Evolutionary conservation across 306 rosid species (phyloP).

Genomic region (Elaeagnus macrophylla): DNA sequence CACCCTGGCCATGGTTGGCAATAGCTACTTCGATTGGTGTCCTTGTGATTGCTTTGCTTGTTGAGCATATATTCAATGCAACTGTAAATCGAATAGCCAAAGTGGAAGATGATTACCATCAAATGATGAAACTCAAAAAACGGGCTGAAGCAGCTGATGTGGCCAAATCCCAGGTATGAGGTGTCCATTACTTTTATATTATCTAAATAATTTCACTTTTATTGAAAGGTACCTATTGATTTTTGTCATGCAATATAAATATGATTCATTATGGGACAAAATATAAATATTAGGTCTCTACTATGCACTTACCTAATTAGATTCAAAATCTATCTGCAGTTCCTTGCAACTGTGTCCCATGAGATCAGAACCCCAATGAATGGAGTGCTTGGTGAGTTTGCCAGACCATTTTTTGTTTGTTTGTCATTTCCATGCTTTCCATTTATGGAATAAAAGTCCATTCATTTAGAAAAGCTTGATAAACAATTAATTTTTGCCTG

Average conservation of each 20-base stretch:
- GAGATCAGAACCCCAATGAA: slow-evolving; percentile 99
- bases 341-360: slow-evolving; percentile 96
- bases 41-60: slow-evolving; percentile 69
- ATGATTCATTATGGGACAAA: no score
- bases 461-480: slow-evolving; percentile 9
- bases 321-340: slow-evolving; percentile 44
- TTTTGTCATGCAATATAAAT: no score
- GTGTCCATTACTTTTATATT: no score
- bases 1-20: slow-evolving; percentile 88
- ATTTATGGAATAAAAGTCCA: neutral
- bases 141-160: slow-evolving; percentile 91
- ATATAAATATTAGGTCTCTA: no score
- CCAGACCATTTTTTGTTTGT: neutral
- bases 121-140: slow-evolving; percentile 72
- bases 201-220: no score
- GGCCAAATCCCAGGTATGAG: slow-evolving; percentile 94
- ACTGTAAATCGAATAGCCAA: slow-evolving; percentile 80
- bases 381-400: slow-evolving; percentile 84
- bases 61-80: slow-evolving; percentile 74
- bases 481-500: slow-evolving; percentile 12
- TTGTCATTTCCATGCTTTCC: slow-evolving; percentile 7
- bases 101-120: slow-evolving; percentile 68
- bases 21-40: slow-evolving; percentile 61
- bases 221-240: no score
- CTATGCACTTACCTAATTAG: slow-evolving; percentile 12